phyloP scores from a whole-genome alignment of 2,329 filamentous ascomycete genomes.

The Sclerotinia sclerotiorum region DNA sequence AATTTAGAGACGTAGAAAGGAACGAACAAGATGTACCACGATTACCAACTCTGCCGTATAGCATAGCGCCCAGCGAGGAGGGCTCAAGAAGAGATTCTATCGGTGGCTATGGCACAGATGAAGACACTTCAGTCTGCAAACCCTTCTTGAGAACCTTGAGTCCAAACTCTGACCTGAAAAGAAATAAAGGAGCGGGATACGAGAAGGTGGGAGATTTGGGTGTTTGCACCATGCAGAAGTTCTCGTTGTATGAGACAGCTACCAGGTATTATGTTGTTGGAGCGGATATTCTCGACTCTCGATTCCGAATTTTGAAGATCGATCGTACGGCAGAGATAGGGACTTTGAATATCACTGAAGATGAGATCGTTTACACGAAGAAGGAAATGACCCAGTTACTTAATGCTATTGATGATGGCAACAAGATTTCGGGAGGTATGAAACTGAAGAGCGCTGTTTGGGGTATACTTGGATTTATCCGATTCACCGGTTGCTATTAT shows the following conservation, averaged over 20 bases:
- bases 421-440: conserved; percentile 84
- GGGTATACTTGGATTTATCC: conserved; percentile 92
- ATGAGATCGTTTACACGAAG: conserved; percentile 91
- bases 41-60: conserved; percentile 35
- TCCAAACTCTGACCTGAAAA: conserved; percentile 40
- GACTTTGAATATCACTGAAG: conserved; percentile 83
- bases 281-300: conserved; percentile 82
- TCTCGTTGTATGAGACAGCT: conserved; percentile 95
- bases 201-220: conserved; percentile 46
- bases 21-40: conserved; percentile 34
- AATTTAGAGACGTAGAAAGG: conserved; percentile 32
- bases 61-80: conserved; percentile 28
- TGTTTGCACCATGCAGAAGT: conserved; percentile 79
- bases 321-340: conserved; percentile 80
- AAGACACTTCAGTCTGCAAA: conserved; percentile 57
- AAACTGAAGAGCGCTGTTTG: conserved; percentile 87
- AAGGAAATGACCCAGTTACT: conserved; percentile 92
- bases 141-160: conserved; percentile 59
- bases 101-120: conserved; percentile 52
- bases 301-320: conserved; percentile 91
- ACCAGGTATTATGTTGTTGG: conserved; percentile 93
- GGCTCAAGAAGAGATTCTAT: conserved; percentile 29
- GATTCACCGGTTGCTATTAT: conserved; percentile 94
- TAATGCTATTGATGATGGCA: conserved; percentile 92
- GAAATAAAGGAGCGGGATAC: conserved; percentile 38